Conservation (phyloP, 345 rosid genomes). For the Hibiscus trionum region DNA sequence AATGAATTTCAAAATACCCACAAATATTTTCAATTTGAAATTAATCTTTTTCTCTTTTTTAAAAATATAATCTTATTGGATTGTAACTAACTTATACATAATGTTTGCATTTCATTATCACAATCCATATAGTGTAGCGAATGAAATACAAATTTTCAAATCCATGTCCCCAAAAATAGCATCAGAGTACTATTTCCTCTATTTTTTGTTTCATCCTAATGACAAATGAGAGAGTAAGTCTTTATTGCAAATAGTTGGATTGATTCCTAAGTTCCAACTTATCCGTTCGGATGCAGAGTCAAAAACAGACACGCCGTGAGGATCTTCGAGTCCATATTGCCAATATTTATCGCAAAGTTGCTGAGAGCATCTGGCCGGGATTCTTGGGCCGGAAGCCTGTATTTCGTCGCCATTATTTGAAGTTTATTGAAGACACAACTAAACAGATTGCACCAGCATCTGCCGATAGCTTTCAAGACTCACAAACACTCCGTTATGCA, state of each 20-base stretch:
- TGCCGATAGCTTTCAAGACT: slow-evolving; percentile 78
- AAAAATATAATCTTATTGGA: not conserved
- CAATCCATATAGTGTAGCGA: not conserved
- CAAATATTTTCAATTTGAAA: not conserved
- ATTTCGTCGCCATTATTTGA: slow-evolving; percentile 84
- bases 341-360: slow-evolving; percentile 76
- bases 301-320: slow-evolving; percentile 78
- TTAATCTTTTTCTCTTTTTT: too few relatives aligned
- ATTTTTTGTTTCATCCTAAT: not conserved
- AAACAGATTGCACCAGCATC: slow-evolving; percentile 54
- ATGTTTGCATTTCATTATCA: not conserved
- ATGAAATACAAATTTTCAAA: not conserved
- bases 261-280: not conserved
- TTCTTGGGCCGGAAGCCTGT: slow-evolving; percentile 75
- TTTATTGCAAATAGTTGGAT: not conserved
- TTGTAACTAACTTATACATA: not conserved
- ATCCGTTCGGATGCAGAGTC: slow-evolving; percentile 50
- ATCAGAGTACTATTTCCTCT: not conserved
- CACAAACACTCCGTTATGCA: slow-evolving; percentile 85
- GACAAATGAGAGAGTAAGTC: not conserved
- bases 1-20: too few relatives aligned
- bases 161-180: not conserved
- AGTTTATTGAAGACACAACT: slow-evolving; percentile 81
- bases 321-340: slow-evolving; percentile 84
- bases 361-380: slow-evolving; percentile 98